Evolutionary conservation across 352 stramenopile genomes (phyloP).

Genomic region (Pythium aphanidermatum): DNA sequence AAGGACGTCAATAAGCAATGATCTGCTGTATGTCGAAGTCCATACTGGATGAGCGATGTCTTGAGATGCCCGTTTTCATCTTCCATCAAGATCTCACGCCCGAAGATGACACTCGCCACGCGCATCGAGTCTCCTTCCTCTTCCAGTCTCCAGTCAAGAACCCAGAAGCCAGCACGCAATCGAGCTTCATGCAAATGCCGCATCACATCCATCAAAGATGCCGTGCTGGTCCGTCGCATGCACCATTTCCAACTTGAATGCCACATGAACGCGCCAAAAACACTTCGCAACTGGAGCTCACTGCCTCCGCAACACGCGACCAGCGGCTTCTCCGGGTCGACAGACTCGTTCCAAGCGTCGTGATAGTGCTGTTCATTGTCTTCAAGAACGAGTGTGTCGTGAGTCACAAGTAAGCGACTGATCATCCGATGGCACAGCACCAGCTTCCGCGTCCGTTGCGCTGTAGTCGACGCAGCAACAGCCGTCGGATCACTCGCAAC

Average conservation of each 20-base stretch:
- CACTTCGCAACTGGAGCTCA: constrained; percentile 61
- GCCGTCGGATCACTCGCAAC: constrained; percentile 30
- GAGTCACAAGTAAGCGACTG: constrained; percentile 65
- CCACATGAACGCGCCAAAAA: constrained; percentile 86
- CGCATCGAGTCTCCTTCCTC: constrained; percentile 41
- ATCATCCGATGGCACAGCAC: constrained; percentile 77
- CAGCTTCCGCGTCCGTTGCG: constrained; percentile 8
- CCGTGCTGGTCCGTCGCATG: constrained; percentile 36
- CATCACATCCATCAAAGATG: constrained; percentile 58
- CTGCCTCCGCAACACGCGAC: constrained; percentile 72
- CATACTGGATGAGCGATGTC: constrained; percentile 78
- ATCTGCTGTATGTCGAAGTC: constrained; percentile 59
- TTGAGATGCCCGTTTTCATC: constrained; percentile 68
- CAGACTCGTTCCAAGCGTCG: constrained; percentile 16
- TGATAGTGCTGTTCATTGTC: constrained; percentile 12
- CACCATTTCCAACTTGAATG: constrained; percentile 84
- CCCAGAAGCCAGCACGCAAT: constrained; percentile 73
- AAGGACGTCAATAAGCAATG: constrained; percentile 81
- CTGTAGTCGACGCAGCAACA: constrained; percentile 9
- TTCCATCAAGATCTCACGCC: constrained; percentile 80
- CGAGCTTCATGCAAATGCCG: constrained; percentile 60
- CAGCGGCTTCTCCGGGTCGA: constrained; percentile 33
- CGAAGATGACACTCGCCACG: constrained; percentile 72
- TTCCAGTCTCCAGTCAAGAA: constrained; percentile 74
- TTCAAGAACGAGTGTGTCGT: constrained; percentile 52